These are phyloP conservation scores for Naganishia albida DNA, from an alignment of 1,284 basidiomycete species.

Conservation along the genomic window DNA sequence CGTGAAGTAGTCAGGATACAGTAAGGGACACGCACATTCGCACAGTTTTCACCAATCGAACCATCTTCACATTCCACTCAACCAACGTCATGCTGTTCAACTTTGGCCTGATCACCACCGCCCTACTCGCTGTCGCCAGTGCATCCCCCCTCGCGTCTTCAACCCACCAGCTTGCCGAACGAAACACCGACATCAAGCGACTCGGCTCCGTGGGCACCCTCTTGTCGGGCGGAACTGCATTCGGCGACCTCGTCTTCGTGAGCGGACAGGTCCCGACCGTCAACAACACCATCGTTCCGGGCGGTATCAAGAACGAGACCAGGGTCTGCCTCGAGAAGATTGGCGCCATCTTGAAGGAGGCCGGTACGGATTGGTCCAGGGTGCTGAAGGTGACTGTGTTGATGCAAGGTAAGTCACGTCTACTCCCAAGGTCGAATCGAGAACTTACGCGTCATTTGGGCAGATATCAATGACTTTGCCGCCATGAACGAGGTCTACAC, in stretches of 20 bases:
- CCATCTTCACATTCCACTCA: no score
- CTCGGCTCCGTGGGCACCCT: slow-evolving; percentile 34
- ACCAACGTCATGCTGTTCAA: slow-evolving; percentile 25
- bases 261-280: slow-evolving; percentile 35
- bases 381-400: slow-evolving; percentile 37
- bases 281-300: slow-evolving; percentile 36
- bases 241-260: slow-evolving; percentile 37
- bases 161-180: neutral
- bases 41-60: no score
- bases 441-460: neutral
- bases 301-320: slow-evolving; percentile 39
- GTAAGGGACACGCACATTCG: no score
- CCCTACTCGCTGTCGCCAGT: slow-evolving; percentile 15
- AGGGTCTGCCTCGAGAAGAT: slow-evolving; percentile 34
- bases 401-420: slow-evolving; percentile 34
- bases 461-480: slow-evolving; percentile 36
- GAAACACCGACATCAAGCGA: slow-evolving; percentile 34
- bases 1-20: no score
- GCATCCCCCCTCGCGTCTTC: slow-evolving; percentile 23
- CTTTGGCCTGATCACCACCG: slow-evolving; percentile 21
- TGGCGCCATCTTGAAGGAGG: slow-evolving; percentile 35
- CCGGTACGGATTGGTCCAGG: slow-evolving; percentile 37
- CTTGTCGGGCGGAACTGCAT: slow-evolving; percentile 35
- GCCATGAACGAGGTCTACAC: slow-evolving; percentile 37
- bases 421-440: neutral